Evolutionary conservation across 495 filamentous ascomycete species (phyloP), one percentile per base, ranked within the genome.

Genomic region (Lepidopterella palustris): DNA sequence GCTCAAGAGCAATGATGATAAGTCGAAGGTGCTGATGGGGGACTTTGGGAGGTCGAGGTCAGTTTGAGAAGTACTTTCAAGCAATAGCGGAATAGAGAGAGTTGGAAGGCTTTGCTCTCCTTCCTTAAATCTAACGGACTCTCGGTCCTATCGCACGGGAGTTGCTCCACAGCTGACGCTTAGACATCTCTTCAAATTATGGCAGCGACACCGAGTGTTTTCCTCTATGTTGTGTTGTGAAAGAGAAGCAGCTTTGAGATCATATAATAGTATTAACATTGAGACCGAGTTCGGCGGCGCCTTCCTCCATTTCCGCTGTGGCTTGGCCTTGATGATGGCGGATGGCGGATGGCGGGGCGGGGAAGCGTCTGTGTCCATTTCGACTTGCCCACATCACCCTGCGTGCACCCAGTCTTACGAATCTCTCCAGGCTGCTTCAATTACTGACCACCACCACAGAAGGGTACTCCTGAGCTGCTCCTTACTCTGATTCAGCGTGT

Each of bases 381-480:
- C 54, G 23, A 53, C 21, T 27, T 42, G 51, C 35, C 11, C 49
- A 53, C 35, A 53, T 32, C 53, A 47, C 40, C 52, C 42, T 23
- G 21, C 26, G 20, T 20, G 53, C 28, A 50, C 21, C 56, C 45
- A 18, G 45, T 62, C 60, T 62, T 55, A 59, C 63, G 60, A 61
- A 45, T 45, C 18, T 58, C 21, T 24, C 48, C 32, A 59, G 49
- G 40, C 18, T n/a, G 18, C 54, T 35, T 13, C 58, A 58, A 55
- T 48, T 62, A 45, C 60, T 25, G 53, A 24, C 35, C 50, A 53
- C 53, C 51, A 18, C 29, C 53, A 35, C 58, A 61, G 57, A 45
- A 57, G 51, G 47, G 61, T 23, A 55, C 51, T 63, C 56, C 57
- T 61, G 45, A 63, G 64, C 64, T 67, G 64, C 57, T 54, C n/a